These are phyloP conservation scores for Pichia californica DNA, from an alignment of 805 yeast species.

Conservation along the genomic window DNA sequence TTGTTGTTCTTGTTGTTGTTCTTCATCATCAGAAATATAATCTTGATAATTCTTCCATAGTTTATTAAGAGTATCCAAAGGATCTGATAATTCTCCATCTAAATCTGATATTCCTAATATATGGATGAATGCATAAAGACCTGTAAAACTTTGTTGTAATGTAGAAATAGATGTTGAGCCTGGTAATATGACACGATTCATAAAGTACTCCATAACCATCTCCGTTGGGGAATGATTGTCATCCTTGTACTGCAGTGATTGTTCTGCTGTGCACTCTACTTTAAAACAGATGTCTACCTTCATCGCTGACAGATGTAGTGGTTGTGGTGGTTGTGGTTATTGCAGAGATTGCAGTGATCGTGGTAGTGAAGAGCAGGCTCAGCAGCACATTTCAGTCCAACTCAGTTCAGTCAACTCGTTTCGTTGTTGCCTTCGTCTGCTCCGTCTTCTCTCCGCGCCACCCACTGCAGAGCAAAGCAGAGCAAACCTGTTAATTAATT, in stretches of 20 bases:
- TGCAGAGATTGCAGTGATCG: no score
- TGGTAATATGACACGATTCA: background rate
- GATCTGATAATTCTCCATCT: background rate
- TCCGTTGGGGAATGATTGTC: no score
- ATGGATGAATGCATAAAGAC: background rate
- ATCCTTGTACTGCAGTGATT: background rate
- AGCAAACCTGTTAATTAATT: no score
- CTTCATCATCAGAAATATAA: background rate
- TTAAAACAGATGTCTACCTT: background rate
- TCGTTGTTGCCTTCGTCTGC: no score
- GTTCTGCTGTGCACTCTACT: background rate
- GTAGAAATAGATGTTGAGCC: background rate
- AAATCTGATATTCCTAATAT: background rate
- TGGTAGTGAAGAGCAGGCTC: no score
- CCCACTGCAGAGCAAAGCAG: no score
- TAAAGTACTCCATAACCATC: conserved; percentile 1
- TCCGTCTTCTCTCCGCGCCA: no score
- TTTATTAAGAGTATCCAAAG: background rate
- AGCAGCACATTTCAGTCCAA: no score
- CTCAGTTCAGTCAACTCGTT: no score
- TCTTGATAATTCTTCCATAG: conserved; percentile 1
- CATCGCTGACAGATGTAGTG: no score
- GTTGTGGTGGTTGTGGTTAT: no score
- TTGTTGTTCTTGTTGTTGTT: background rate
- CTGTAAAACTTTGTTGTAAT: background rate